Percentiles rank a stretch among this genome's conserved stretches.
Conservation (phyloP, 2,329 filamentous ascomycete species). For the Cercospora zeina region DNA sequence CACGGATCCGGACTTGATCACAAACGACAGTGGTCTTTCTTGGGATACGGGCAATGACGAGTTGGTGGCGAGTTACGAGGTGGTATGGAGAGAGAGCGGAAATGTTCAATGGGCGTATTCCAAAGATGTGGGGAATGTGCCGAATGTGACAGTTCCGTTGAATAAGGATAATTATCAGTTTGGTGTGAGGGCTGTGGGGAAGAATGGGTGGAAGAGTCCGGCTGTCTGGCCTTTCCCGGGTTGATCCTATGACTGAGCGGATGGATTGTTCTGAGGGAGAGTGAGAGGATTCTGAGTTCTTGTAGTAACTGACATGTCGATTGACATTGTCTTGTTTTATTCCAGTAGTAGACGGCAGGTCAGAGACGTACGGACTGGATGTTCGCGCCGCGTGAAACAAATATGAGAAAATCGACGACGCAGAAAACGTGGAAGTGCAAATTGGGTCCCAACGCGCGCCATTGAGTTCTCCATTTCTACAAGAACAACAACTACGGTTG, state of each 20-base stretch:
- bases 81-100: conserved; percentile 57
- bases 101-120: conserved; percentile 46
- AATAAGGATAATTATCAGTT: conserved; percentile 61
- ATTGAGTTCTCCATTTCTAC: too few relatives aligned
- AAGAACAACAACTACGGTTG: too few relatives aligned
- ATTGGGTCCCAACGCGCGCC: too few relatives aligned
- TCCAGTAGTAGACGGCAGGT: too few relatives aligned
- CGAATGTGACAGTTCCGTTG: conserved; percentile 50
- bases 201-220: conserved; percentile 54
- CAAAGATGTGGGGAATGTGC: conserved; percentile 51
- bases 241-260: too few relatives aligned
- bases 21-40: conserved; percentile 53
- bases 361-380: too few relatives aligned
- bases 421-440: too few relatives aligned
- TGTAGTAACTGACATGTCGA: too few relatives aligned
- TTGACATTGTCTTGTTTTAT: too few relatives aligned
- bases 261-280: too few relatives aligned
- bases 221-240: conserved; percentile 49
- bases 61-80: conserved; percentile 53
- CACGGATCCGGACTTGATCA: conserved; percentile 31
- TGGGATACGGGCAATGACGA: conserved; percentile 50
- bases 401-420: too few relatives aligned
- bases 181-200: conserved; percentile 55
- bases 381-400: too few relatives aligned
- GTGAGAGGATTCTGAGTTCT: neutral